Conservation (phyloP, 768 basidiomycete genomes). For the Gautieria morchelliformis region DNA sequence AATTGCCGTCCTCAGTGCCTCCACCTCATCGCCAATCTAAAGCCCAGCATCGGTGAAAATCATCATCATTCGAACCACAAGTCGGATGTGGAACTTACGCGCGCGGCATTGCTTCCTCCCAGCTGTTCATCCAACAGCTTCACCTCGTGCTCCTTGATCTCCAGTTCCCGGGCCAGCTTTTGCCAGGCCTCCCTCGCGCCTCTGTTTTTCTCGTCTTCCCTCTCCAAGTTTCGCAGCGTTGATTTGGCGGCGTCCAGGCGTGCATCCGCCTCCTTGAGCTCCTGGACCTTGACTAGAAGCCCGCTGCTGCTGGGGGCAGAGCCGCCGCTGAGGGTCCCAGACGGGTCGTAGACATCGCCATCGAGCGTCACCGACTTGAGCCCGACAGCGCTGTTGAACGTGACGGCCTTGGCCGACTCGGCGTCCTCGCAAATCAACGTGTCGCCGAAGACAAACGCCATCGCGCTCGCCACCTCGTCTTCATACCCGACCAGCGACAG, state of each 20-base stretch:
- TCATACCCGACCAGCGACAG: conserved; percentile 83
- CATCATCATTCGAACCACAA: background rate
- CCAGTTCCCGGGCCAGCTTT: conserved; percentile 52
- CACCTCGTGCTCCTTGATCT: conserved; percentile 86
- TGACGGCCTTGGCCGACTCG: conserved; percentile 76
- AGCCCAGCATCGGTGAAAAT: conserved; percentile 1
- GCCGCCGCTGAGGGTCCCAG: conserved; percentile 88
- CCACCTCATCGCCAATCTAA: conserved; percentile 76
- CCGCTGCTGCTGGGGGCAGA: conserved; percentile 70
- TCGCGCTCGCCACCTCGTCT: conserved; percentile 74
- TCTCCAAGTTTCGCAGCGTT: conserved; percentile 42
- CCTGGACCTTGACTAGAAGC: conserved; percentile 73
- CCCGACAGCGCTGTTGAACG: conserved; percentile 60
- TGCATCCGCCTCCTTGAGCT: conserved; percentile 60
- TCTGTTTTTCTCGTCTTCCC: conserved; percentile 41
- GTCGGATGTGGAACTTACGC: conserved; percentile 44
- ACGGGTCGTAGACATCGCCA: conserved; percentile 95
- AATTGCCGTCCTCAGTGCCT: conserved; percentile 57
- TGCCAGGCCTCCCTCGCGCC: conserved; percentile 55
- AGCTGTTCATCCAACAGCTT: conserved; percentile 75
- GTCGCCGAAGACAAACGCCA: conserved; percentile 89
- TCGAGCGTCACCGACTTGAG: conserved; percentile 86
- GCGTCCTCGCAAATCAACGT: conserved; percentile 88
- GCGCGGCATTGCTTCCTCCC: conserved; percentile 78
- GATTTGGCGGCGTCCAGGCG: conserved; percentile 41